These are phyloP conservation scores for Crithidia acanthocephali DNA, from an alignment of 208 protist species.

Conservation along the genomic window DNA sequence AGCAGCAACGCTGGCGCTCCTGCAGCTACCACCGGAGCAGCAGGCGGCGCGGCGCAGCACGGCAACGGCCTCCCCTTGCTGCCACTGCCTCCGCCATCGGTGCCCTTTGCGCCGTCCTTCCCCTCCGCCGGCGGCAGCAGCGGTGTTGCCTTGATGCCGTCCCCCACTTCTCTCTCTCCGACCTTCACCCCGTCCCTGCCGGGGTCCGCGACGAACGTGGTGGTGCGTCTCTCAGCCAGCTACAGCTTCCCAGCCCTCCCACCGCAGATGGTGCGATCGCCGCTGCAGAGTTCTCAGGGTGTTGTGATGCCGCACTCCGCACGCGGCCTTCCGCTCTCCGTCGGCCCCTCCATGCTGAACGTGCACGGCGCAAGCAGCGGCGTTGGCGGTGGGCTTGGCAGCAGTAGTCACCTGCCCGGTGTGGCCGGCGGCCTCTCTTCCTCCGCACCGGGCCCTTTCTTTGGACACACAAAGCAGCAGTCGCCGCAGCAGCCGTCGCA, in stretches of 20 bases:
- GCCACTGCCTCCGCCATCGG: background rate
- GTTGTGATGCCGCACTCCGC: background rate
- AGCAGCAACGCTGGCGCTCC: background rate
- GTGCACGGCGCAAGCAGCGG: background rate
- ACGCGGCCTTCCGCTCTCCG: background rate
- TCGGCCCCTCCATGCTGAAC: background rate
- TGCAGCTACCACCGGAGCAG: background rate
- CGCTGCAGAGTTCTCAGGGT: constrained; percentile 12
- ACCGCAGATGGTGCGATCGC: constrained; percentile 34
- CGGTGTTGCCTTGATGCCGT: background rate
- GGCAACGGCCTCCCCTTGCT: constrained; percentile 3
- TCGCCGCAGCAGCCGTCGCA: too few species aligned
- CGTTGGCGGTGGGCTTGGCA: background rate
- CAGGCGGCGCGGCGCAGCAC: background rate
- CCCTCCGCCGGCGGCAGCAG: background rate
- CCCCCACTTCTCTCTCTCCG: constrained; percentile 11
- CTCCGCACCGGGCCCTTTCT: too few species aligned
- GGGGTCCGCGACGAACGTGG: constrained; percentile 25
- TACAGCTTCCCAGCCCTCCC: constrained; percentile 38
- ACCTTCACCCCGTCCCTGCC: constrained; percentile 9
- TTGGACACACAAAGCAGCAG: background rate
- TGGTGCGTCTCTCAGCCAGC: constrained; percentile 35
- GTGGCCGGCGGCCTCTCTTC: too few species aligned
- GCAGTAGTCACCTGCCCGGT: too few species aligned
- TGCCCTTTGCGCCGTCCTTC: background rate